Evolutionary conservation across 768 basidiomycete genomes (phyloP), one percentile per base, ranked within the genome.

Genomic region (Phanerochaete carnosa): DNA sequence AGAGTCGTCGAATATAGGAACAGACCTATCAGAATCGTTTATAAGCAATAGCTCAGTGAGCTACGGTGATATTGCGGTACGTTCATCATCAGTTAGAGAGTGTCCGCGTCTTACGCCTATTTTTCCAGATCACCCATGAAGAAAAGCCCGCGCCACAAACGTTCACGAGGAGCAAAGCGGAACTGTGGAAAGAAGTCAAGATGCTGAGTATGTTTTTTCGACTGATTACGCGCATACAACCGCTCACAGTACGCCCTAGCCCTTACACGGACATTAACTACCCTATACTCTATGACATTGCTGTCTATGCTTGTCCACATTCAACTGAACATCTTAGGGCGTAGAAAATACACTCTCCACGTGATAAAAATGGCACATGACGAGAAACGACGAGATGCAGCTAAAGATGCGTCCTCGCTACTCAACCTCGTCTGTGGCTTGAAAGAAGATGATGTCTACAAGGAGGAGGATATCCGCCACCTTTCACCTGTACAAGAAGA

Each of bases 101-200:
- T n/a, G 28, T 55, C 56, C 28, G 55, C 57, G 19, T 63, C 35
- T 55, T 4, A 28, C 22, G 4, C 35, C 29, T 7, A 35, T 6
- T 26, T 2, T 32, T 19, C 4, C 33, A 49, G 43, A 39, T 37
- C 23, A 35, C 58, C 29, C 46, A 47, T 11, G 12, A 33, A 26
- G 46, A 33, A 3, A 5, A 1, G 47, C 15, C 43, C n/a, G 26
- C 23, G 5, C 54, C 59, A 30, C 19, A 33, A 7, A 45, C 66
- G 12, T 60, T 45, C 12, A 62, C 75, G 26, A 78, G 82, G 62
- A 86, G 83, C n/a, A 94, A 89, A 70, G 83, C 82, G 1, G 89
- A 95, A 67, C 77, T 98, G 7, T 98, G 96, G 96, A 87, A 87
- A 59, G 94, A 97, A 73, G 83, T 97, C 37, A 98, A 97, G 72